Percentiles rank a stretch among this genome's conserved stretches.
These are phyloP conservation scores for Bipolaris sorokiniana DNA, from an alignment of 2,329 filamentous ascomycete genomes.

Conservation along the genomic window DNA sequence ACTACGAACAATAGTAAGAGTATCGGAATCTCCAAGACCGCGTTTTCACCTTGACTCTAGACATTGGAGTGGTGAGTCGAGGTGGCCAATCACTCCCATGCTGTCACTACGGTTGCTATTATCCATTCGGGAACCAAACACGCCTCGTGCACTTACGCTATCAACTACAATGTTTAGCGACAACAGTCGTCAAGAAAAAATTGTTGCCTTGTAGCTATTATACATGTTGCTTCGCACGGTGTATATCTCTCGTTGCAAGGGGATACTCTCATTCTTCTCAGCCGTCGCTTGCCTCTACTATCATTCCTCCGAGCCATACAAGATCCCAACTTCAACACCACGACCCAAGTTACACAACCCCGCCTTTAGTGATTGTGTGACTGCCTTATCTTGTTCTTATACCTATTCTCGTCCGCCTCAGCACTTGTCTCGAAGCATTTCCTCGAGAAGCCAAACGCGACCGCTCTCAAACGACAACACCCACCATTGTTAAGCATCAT, in stretches of 20 bases:
- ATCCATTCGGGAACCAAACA: slow-evolving; percentile 10
- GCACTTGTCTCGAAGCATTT: neutral
- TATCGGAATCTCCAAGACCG: slow-evolving; percentile 12
- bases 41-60: neutral
- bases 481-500: slow-evolving; percentile 13
- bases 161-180: slow-evolving; percentile 10
- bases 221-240: neutral
- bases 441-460: neutral
- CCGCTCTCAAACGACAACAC: neutral
- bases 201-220: slow-evolving; percentile 10
- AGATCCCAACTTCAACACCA: neutral
- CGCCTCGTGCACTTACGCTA: slow-evolving; percentile 15
- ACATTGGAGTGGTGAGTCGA: slow-evolving; percentile 14
- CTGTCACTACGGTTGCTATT: slow-evolving; percentile 17
- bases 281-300: neutral
- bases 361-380: neutral
- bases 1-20: slow-evolving; percentile 34
- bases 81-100: slow-evolving; percentile 9
- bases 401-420: neutral
- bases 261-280: neutral
- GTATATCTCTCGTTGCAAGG: neutral
- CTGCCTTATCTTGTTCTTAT: neutral
- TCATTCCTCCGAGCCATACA: neutral
- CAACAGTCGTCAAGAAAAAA: neutral
- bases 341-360: neutral